These are phyloP conservation scores for Aaosphaeria pasadenensis DNA, from an alignment of 2,329 filamentous ascomycete species.

Conservation along the genomic window DNA sequence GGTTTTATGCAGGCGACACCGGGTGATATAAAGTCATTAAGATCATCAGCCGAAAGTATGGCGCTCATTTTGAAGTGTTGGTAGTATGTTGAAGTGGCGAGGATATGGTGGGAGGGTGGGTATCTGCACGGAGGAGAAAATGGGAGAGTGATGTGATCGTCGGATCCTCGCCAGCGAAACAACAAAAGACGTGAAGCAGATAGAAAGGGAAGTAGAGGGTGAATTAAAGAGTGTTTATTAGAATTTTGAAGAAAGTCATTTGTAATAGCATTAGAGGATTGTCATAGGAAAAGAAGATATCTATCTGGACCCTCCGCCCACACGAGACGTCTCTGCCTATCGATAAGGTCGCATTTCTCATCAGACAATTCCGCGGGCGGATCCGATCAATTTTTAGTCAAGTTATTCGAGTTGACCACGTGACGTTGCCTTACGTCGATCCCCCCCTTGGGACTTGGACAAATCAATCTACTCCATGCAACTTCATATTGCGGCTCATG, in stretches of 20 bases:
- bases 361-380: constrained; percentile 8
- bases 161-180: constrained; percentile 2
- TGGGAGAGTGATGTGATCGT: too few species aligned
- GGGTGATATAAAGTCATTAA: constrained; percentile 98
- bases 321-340: constrained; percentile 5
- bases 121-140: background rate
- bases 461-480: constrained; percentile 17
- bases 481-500: constrained; percentile 15
- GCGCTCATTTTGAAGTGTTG: constrained; percentile 72
- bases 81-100: background rate
- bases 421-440: background rate
- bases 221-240: background rate
- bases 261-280: background rate
- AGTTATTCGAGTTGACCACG: background rate
- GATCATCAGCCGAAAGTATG: constrained; percentile 91
- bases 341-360: constrained; percentile 11
- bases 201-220: background rate
- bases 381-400: background rate
- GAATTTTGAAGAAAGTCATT: too few species aligned
- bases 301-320: background rate
- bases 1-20: constrained; percentile 98
- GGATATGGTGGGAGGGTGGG: background rate
- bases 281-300: background rate
- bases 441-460: constrained; percentile 3
- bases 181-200: background rate